Percentiles rank a stretch among this genome's conserved stretches.
Evolutionary conservation across 805 yeast genomes (phyloP).

Genomic region (Metschnikowia proteae): DNA sequence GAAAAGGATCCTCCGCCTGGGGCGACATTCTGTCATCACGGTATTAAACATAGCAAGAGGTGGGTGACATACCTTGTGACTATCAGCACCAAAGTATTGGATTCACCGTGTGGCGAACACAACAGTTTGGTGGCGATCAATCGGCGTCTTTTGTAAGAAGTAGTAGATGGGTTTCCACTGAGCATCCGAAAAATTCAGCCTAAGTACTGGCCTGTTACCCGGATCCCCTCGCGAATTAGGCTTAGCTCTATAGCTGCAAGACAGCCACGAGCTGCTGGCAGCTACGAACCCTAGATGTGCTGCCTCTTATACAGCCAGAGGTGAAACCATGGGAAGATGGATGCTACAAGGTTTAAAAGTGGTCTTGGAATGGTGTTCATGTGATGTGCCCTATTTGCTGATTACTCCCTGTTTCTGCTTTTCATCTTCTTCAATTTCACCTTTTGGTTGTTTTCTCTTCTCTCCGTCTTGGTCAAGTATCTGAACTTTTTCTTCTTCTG

Average conservation of each 20-base stretch:
- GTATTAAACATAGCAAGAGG: conserved; percentile 5
- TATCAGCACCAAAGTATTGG: conserved; percentile 7
- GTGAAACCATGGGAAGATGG: too few species aligned
- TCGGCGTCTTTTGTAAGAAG: neutral
- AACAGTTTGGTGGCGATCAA: conserved; percentile 2
- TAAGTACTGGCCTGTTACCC: neutral
- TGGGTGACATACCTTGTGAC: conserved; percentile 13
- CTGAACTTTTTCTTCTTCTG: conserved; percentile 81
- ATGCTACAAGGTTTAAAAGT: too few species aligned
- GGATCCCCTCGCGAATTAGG: conserved; percentile 4
- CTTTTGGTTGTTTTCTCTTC: conserved; percentile 48
- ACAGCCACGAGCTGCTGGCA: too few species aligned
- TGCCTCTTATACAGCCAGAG: too few species aligned
- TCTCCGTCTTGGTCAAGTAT: conserved; percentile 77
- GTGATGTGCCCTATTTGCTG: neutral
- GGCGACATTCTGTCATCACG: conserved; percentile 72
- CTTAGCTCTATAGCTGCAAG: neutral
- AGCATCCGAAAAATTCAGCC: neutral
- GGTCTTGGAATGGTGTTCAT: neutral
- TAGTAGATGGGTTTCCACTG: neutral
- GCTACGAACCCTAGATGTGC: too few species aligned
- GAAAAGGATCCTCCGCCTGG: conserved; percentile 64
- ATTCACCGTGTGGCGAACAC: conserved; percentile 2
- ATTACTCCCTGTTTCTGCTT: conserved; percentile 16
- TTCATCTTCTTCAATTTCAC: conserved; percentile 27